Conservation (phyloP, 306 rosid genomes). For the Vigna nakashimae region DNA sequence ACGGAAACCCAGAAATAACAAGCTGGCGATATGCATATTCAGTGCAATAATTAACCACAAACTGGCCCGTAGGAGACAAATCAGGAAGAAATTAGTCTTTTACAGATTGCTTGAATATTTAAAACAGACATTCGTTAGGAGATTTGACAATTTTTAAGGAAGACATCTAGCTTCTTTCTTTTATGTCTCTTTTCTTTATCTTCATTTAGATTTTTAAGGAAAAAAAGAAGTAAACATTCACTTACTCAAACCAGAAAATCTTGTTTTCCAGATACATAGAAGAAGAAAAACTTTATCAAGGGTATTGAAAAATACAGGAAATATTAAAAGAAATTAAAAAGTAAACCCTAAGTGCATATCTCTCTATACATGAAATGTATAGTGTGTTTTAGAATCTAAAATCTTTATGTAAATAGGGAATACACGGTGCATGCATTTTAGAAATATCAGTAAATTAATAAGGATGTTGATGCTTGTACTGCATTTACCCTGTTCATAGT, state of each 20-base stretch:
- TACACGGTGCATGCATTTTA: slow-evolving; percentile 16
- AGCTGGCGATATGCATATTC: not conserved
- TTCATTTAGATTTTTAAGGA: not conserved
- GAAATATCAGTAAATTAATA: slow-evolving; percentile 40
- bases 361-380: slow-evolving; percentile 19
- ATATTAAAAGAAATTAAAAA: slow-evolving; percentile 6
- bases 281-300: slow-evolving; percentile 26
- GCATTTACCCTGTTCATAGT: slow-evolving; percentile 78
- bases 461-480: slow-evolving; percentile 30
- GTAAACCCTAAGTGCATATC: not conserved
- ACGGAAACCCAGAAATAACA: not conserved
- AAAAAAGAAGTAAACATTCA: slow-evolving; percentile 19
- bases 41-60: slow-evolving; percentile 9
- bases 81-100: slow-evolving; percentile 16
- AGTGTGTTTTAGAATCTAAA: slow-evolving; percentile 29
- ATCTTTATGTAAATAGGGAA: slow-evolving; percentile 28
- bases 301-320: slow-evolving; percentile 35
- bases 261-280: slow-evolving; percentile 13
- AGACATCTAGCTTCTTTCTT: slow-evolving; percentile 11
- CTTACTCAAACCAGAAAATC: slow-evolving; percentile 29
- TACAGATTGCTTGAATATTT: slow-evolving; percentile 15
- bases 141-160: slow-evolving; percentile 4
- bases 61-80: slow-evolving; percentile 25
- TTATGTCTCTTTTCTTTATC: slow-evolving; percentile 23
- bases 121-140: slow-evolving; percentile 15